phyloP scores from a whole-genome alignment of 2,329 filamentous ascomycete species.

The Aspergillus sp. region DNA sequence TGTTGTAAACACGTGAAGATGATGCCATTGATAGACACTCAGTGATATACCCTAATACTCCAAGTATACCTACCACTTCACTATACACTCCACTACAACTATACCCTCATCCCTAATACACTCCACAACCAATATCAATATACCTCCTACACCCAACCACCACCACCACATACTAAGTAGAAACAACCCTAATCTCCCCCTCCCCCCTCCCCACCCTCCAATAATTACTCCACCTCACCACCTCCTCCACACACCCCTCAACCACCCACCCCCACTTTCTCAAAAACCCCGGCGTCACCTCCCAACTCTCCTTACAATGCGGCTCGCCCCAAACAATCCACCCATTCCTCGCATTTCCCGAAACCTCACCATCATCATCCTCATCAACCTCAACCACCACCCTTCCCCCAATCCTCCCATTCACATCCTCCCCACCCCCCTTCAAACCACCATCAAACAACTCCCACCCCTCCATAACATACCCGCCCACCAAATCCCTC shows the following conservation, averaged over 20 bases:
- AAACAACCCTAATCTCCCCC: neutral
- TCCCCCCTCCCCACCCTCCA: neutral
- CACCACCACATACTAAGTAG: neutral
- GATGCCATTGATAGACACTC: too few species aligned
- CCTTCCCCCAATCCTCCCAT: too few species aligned
- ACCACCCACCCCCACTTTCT: constrained; percentile 22
- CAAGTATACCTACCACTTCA: too few species aligned
- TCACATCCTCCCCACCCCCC: too few species aligned
- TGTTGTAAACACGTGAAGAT: too few species aligned
- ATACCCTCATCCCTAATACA: too few species aligned
- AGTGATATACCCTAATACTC: too few species aligned
- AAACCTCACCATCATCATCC: constrained; percentile 17
- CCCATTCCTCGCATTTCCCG: constrained; percentile 10
- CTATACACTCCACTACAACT: too few species aligned
- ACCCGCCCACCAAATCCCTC: constrained; percentile 15
- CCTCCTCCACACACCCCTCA: constrained; percentile 18
- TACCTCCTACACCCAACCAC: too few species aligned
- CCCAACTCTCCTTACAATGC: constrained; percentile 17
- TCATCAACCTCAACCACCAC: neutral
- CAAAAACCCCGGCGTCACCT: constrained; percentile 22
- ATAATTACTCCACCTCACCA: constrained; percentile 12
- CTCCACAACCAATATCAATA: too few species aligned
- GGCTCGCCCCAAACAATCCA: constrained; percentile 24
- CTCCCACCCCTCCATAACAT: neutral
- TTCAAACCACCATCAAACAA: too few species aligned